Conservation (phyloP, 257 asterid species). For the Leonotis leonurus region DNA sequence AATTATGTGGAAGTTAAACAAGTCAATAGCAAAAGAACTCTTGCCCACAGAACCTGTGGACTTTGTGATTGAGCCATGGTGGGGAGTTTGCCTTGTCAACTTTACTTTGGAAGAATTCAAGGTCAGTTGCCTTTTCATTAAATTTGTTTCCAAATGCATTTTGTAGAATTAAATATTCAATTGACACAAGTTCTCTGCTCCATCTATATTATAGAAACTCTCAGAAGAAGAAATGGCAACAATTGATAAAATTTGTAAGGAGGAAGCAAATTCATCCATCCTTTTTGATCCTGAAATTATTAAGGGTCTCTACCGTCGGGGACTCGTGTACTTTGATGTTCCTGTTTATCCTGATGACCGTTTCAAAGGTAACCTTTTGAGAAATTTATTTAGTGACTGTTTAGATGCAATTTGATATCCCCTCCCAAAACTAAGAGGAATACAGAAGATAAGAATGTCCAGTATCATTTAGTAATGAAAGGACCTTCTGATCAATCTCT, state of each 20-base stretch:
- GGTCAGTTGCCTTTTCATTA: conserved; percentile 39
- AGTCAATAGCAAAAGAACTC: conserved; percentile 93
- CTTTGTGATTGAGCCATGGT: conserved; percentile 91
- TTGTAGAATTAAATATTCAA: conserved; percentile 7
- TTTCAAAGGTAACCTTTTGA: conserved; percentile 63
- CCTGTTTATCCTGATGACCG: conserved; percentile 97
- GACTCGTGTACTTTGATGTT: conserved; percentile 89
- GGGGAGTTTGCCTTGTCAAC: conserved; percentile 99
- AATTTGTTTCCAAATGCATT: conserved; percentile 12
- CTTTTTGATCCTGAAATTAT: conserved; percentile 84
- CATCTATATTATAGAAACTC: conserved; percentile 58
- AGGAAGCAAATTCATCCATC: conserved; percentile 89
- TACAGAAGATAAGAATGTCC: neutral
- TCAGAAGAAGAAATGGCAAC: conserved; percentile 97
- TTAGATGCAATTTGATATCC: neutral
- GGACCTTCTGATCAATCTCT: neutral
- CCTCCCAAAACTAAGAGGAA: neutral
- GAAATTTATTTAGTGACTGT: neutral
- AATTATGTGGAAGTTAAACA: conserved; percentile 99
- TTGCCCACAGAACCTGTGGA: conserved; percentile 93
- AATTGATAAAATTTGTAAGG: conserved; percentile 95
- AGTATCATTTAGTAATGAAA: neutral
- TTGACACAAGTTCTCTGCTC: conserved; percentile 4
- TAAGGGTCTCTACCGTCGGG: conserved; percentile 81
- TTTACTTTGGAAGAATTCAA: conserved; percentile 97